Conservation (phyloP, 2,329 filamentous ascomycete genomes). For the Colletotrichum tropicale region DNA sequence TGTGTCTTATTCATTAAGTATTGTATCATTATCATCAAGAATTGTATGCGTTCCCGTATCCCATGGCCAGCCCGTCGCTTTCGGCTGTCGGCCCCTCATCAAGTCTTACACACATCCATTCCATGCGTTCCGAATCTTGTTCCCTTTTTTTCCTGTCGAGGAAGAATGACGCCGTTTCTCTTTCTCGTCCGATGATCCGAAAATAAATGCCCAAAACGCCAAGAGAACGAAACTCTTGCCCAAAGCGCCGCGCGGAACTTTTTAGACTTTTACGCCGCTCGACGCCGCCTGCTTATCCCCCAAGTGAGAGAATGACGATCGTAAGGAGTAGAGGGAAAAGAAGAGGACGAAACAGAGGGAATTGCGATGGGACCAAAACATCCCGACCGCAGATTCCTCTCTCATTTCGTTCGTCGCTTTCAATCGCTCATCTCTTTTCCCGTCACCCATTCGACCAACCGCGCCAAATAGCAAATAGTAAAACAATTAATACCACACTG, state of each 20-base stretch:
- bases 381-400: background rate
- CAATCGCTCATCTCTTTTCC: background rate
- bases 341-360: background rate
- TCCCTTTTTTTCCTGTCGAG: background rate
- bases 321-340: background rate
- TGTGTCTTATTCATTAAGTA: background rate
- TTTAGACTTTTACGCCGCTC: conserved; percentile 4
- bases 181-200: background rate
- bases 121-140: background rate
- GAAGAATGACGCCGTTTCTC: background rate
- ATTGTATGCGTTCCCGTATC: background rate
- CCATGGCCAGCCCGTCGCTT: background rate
- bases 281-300: background rate
- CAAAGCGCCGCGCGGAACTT: conserved; percentile 14
- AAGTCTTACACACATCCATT: background rate
- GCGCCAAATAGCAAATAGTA: background rate
- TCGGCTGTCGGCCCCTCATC: background rate
- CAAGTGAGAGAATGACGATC: background rate
- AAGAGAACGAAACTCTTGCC: conserved; percentile 8
- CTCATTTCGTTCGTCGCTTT: background rate
- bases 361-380: background rate
- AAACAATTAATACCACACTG: background rate
- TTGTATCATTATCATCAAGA: background rate
- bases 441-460: background rate
- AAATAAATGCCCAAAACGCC: background rate